A percentile compares a stretch with the other conserved stretches of the same genome.
Evolutionary conservation across 2,329 filamentous ascomycete genomes (phyloP).

Genomic region (Talaromyces funiculosus): DNA sequence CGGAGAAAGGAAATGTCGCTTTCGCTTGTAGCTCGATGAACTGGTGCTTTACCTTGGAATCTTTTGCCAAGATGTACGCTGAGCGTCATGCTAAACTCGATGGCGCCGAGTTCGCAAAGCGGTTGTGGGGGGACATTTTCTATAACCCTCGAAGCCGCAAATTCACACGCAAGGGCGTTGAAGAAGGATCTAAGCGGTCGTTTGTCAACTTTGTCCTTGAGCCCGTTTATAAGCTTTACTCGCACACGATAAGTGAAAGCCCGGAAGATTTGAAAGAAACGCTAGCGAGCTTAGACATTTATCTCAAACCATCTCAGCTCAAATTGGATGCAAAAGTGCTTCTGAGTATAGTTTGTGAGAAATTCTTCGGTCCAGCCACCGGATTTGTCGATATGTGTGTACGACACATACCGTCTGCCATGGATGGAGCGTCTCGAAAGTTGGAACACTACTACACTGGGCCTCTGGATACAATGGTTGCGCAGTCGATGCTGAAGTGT

Average conservation of each 20-base stretch:
- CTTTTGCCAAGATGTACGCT: conserved; percentile 94
- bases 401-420: conserved; percentile 80
- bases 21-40: conserved; percentile 91
- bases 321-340: conserved; percentile 84
- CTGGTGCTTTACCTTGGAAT: conserved; percentile 93
- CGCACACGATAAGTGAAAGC: conserved; percentile 86
- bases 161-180: conserved; percentile 81
- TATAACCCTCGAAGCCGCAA: conserved; percentile 87
- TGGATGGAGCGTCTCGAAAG: conserved; percentile 68
- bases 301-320: conserved; percentile 86
- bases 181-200: conserved; percentile 73
- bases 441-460: conserved; percentile 89
- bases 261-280: conserved; percentile 77
- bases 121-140: conserved; percentile 95
- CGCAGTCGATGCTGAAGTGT: conserved; percentile 71
- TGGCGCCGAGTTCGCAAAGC: conserved; percentile 70
- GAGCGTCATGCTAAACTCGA: conserved; percentile 81
- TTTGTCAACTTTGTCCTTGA: conserved; percentile 95
- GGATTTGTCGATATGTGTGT: conserved; percentile 96
- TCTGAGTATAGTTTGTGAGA: conserved; percentile 81
- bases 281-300: conserved; percentile 71
- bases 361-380: conserved; percentile 85
- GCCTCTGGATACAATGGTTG: conserved; percentile 74
- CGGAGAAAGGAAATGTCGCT: conserved; percentile 96
- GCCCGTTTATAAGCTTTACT: conserved; percentile 96